These are phyloP conservation scores for Leccinum angustisporum DNA, from an alignment of 1,284 basidiomycete genomes.

Conservation along the genomic window DNA sequence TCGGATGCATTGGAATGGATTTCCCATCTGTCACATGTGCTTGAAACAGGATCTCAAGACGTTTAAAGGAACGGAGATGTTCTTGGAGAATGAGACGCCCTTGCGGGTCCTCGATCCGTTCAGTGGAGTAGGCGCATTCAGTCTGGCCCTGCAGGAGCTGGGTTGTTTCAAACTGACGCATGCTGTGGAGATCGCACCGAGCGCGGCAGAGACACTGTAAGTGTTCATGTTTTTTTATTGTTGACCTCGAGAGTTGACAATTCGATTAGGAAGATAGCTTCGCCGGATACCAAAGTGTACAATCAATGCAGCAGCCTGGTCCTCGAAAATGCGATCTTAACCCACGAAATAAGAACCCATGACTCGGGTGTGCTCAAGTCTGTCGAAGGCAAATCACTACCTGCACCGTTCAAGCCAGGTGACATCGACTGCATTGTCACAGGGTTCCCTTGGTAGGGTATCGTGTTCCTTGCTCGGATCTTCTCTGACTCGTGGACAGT, in stretches of 20 bases:
- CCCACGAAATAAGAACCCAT: conserved; percentile 38
- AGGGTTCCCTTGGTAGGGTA: conserved; percentile 69
- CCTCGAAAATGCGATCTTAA: conserved; percentile 54
- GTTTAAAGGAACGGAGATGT: conserved; percentile 34
- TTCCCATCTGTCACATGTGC: conserved; percentile 50
- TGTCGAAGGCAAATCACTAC: conserved; percentile 37
- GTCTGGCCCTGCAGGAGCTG: conserved; percentile 51
- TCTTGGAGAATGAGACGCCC: conserved; percentile 31
- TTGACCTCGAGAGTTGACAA: conserved; percentile 2
- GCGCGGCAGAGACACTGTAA: conserved; percentile 67
- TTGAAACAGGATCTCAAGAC: conserved; percentile 35
- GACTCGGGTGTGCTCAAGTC: conserved; percentile 36
- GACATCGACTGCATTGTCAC: conserved; percentile 61
- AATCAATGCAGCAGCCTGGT: conserved; percentile 65
- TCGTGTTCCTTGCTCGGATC: not conserved
- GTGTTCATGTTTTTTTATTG: conserved; percentile 20
- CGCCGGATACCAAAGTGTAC: conserved; percentile 43
- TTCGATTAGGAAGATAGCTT: conserved; percentile 43
- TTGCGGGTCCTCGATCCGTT: conserved; percentile 62
- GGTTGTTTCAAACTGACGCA: conserved; percentile 57
- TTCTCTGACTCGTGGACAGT: conserved; percentile 31
- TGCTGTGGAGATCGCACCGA: conserved; percentile 67
- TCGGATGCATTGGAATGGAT: conserved; percentile 33
- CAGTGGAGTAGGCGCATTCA: conserved; percentile 65
- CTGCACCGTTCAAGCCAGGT: conserved; percentile 46